phyloP scores from a whole-genome alignment of 2,329 filamentous ascomycete genomes.

The Westerdykella ornata region DNA sequence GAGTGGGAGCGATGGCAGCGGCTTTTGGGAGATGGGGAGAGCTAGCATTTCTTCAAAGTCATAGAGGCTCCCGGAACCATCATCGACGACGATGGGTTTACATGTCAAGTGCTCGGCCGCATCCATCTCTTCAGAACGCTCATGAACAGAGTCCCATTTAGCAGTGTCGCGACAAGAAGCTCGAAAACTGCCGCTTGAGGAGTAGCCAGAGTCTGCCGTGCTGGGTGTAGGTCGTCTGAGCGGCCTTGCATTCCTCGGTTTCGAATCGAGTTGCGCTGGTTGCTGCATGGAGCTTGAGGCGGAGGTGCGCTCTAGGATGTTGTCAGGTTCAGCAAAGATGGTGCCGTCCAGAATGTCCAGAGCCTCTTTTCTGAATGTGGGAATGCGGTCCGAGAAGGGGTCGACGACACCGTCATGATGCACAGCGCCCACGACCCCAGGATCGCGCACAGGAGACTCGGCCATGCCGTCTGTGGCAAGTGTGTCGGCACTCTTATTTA shows the following conservation, averaged over 20 bases:
- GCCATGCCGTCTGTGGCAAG: conserved; percentile 25
- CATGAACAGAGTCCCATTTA: conserved; percentile 3
- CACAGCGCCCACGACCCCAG: neutral
- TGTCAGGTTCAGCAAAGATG: conserved; percentile 8
- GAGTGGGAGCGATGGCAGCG: conserved; percentile 9
- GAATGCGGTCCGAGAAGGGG: conserved; percentile 4
- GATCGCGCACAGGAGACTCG: neutral
- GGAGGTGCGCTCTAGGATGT: conserved; percentile 1
- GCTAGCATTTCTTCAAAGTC: conserved; percentile 15
- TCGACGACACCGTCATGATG: conserved; percentile 3
- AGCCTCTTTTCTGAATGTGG: conserved; percentile 12
- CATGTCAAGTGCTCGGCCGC: conserved; percentile 1
- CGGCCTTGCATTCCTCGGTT: conserved; percentile 3
- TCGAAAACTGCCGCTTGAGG: conserved; percentile 31
- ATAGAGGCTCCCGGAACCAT: conserved; percentile 10
- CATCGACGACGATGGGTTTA: conserved; percentile 6
- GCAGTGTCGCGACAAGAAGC: conserved; percentile 4
- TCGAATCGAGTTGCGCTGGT: conserved; percentile 7
- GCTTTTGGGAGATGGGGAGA: conserved; percentile 8
- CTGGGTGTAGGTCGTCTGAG: conserved; percentile 19
- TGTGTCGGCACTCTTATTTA: conserved; percentile 14
- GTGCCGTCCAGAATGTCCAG: conserved; percentile 21
- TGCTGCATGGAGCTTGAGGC: conserved; percentile 6
- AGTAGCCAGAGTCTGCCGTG: conserved; percentile 38
- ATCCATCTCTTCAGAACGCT: conserved; percentile 3